Evolutionary conservation across 2,329 filamentous ascomycete genomes (phyloP).

Genomic region (Lasiodiplodia gonubiensis): DNA sequence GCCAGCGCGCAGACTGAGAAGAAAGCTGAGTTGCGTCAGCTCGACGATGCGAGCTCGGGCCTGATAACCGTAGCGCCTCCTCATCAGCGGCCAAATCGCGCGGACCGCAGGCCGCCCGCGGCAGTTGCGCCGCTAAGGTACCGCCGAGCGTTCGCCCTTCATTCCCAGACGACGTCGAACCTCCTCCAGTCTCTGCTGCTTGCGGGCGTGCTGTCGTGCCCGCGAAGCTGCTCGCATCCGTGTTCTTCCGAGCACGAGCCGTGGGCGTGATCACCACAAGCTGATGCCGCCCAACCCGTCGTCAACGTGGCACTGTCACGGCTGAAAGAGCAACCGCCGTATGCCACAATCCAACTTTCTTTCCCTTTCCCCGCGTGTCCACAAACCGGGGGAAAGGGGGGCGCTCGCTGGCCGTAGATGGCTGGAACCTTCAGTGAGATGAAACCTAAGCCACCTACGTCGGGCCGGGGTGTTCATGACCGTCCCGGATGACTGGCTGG

Average conservation of each 20-base stretch:
- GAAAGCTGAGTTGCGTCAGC: not conserved
- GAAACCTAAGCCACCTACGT: not conserved
- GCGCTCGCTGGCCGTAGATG: not conserved
- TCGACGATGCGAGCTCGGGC: not conserved
- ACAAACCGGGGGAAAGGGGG: not conserved
- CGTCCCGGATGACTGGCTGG: not conserved
- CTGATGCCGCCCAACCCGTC: not conserved
- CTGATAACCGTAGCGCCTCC: not conserved
- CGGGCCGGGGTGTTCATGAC: not conserved
- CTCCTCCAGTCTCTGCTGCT: not conserved
- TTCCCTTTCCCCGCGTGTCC: not conserved
- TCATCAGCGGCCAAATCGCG: conserved; percentile 10
- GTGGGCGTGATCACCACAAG: not conserved
- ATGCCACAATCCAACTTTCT: not conserved
- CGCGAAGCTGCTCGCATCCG: not conserved
- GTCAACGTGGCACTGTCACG: not conserved
- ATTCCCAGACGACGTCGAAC: not conserved
- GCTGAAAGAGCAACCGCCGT: not conserved
- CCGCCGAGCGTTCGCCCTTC: conserved; percentile 5
- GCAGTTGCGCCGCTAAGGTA: conserved; percentile 3
- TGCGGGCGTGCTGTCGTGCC: not conserved
- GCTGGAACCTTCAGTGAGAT: not conserved
- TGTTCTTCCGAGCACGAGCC: not conserved
- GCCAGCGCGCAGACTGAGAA: not conserved
- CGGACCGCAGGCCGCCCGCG: conserved; percentile 19